Conservation (phyloP, 2,329 filamentous ascomycete genomes). For the Aschersonia sp. region DNA sequence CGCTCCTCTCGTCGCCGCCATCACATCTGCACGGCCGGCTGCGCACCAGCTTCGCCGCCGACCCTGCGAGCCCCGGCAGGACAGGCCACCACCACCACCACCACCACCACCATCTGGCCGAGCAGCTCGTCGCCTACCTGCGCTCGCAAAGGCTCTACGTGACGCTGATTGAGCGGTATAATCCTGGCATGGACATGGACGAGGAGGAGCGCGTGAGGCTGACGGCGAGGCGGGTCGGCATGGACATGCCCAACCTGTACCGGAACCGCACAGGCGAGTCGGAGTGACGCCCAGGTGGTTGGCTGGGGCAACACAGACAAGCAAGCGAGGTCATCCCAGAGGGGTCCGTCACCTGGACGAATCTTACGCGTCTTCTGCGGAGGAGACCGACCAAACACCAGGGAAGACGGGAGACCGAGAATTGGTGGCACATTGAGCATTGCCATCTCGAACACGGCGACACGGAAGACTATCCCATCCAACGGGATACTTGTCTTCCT, state of each 20-base stretch:
- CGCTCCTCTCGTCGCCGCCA: constrained; percentile 37
- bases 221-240: constrained; percentile 75
- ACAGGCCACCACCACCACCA: background rate
- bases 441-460: no score
- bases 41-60: constrained; percentile 15
- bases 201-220: constrained; percentile 72
- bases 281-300: no score
- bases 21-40: constrained; percentile 31
- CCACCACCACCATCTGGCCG: constrained; percentile 25
- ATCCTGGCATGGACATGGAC: constrained; percentile 79
- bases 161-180: constrained; percentile 77
- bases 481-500: no score
- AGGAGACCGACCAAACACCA: no score
- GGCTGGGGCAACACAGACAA: no score
- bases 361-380: no score
- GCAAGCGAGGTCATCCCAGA: no score
- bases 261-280: background rate
- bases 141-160: constrained; percentile 75
- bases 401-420: no score
- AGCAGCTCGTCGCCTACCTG: constrained; percentile 69
- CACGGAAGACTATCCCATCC: no score
- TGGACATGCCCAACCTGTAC: constrained; percentile 66
- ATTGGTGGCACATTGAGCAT: no score
- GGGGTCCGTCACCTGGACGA: no score
- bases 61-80: no score